Conservation (phyloP, 73 alveolate species). For the Tetrahymena thermophila region DNA sequence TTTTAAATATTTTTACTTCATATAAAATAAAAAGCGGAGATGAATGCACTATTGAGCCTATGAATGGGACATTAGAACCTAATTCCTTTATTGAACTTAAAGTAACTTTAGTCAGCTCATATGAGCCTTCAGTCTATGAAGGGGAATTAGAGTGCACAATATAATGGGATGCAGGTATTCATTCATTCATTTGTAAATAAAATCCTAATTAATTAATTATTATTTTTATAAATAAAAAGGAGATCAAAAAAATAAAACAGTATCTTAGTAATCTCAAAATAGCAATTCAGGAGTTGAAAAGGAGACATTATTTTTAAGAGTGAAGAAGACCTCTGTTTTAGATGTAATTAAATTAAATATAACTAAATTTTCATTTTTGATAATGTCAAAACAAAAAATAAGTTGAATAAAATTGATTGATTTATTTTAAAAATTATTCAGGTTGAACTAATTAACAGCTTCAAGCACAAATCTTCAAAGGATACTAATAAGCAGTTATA, state of each 20-base stretch:
- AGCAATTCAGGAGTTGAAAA: conserved; percentile 40
- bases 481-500: background rate
- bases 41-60: conserved; percentile 74
- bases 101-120: conserved; percentile 57
- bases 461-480: background rate
- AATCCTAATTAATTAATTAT: background rate
- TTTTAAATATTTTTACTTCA: background rate
- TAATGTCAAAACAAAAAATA: background rate
- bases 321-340: conserved; percentile 21
- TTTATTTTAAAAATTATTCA: background rate
- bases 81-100: conserved; percentile 65
- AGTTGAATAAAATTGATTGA: background rate
- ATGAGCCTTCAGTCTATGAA: conserved; percentile 83
- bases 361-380: conserved; percentile 5
- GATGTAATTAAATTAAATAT: conserved; percentile 29
- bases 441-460: background rate
- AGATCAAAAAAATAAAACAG: conserved; percentile 29
- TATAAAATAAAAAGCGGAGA: conserved; percentile 59
- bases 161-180: conserved; percentile 59
- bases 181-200: background rate
- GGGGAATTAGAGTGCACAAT: conserved; percentile 85
- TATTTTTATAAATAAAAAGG: background rate
- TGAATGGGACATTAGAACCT: conserved; percentile 69
- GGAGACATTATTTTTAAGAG: conserved; percentile 33
- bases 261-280: background rate